Evolutionary conservation across 768 basidiomycete species (phyloP), one percentile per base, ranked within the genome.

Genomic region (Trametes sanguinea): DNA sequence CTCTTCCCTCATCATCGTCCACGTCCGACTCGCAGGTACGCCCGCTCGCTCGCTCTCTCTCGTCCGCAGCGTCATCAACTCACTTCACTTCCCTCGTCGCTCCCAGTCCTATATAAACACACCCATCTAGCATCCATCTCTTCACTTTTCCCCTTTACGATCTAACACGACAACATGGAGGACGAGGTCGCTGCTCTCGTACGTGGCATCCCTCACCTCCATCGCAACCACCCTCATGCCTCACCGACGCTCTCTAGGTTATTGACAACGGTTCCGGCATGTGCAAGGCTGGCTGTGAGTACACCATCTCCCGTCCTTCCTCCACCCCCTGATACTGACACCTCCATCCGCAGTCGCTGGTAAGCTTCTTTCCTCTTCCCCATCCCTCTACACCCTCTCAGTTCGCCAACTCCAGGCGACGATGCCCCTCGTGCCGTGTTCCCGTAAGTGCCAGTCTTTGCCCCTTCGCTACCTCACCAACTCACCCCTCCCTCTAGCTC

Each of bases 231-330:
- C 17, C 51, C 43, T 0, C 32, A 14, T 48, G n/a, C 54, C 53
- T 62, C 11, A 67, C 43, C 17, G 35, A 14, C 53, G 43, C 32
- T 27, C 51, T 33, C 16, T 66, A 90, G 90, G 90, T 92, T 77
- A 89, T 92, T 75, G 90, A 94, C 78, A 92, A 92, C 77, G 94
- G 93, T 74, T 98, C 95, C 74, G 96, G 95, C 79, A 98, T 98
- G 95, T 98, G 95, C 90, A 98, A 98, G 83, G 96, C 96, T 86
- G 96, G 97, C 80, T 94, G 92, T 93, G 76, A 71, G 90, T 88
- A 42, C 30, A 22, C 35, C 53, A 60, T 54, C 54, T 63, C 51
- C 64, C 52, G 42, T 40, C 54, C 32, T 62, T 50, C 60, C 61
- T 55, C 50, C 57, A 69, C 73, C 76, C 76, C 67, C 74, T 83